These are phyloP conservation scores for Vaccinium vitisidaea DNA, from an alignment of 148 eudicot species.

Conservation along the genomic window DNA sequence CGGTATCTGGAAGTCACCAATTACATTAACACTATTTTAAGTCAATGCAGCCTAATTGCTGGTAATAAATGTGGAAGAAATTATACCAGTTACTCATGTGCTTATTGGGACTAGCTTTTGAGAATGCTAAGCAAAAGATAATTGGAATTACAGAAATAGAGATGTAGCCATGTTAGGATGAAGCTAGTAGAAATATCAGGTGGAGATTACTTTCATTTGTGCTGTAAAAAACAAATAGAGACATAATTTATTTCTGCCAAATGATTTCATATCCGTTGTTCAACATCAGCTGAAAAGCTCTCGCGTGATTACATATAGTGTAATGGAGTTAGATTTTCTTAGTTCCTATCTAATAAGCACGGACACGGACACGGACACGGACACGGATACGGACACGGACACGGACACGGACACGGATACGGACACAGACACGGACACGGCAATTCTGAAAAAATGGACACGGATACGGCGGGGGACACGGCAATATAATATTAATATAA, in stretches of 20 bases:
- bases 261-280: neutral
- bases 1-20: neutral
- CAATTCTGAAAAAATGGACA: too few species aligned
- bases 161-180: neutral
- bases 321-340: neutral
- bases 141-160: too few species aligned
- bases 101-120: constrained; percentile 7
- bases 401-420: too few species aligned
- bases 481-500: too few species aligned
- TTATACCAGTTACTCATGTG: neutral
- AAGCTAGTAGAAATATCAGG: neutral
- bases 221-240: neutral
- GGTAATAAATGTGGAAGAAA: neutral
- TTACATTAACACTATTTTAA: neutral
- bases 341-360: too few species aligned
- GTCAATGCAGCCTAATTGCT: neutral
- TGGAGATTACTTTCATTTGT: neutral
- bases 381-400: too few species aligned
- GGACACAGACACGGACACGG: too few species aligned
- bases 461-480: too few species aligned
- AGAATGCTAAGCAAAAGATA: neutral
- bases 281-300: neutral
- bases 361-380: too few species aligned
- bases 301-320: neutral
- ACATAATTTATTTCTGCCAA: neutral